These are phyloP conservation scores for Neofusicoccum laricinum DNA, from an alignment of 2,329 filamentous ascomycete genomes.

Conservation along the genomic window DNA sequence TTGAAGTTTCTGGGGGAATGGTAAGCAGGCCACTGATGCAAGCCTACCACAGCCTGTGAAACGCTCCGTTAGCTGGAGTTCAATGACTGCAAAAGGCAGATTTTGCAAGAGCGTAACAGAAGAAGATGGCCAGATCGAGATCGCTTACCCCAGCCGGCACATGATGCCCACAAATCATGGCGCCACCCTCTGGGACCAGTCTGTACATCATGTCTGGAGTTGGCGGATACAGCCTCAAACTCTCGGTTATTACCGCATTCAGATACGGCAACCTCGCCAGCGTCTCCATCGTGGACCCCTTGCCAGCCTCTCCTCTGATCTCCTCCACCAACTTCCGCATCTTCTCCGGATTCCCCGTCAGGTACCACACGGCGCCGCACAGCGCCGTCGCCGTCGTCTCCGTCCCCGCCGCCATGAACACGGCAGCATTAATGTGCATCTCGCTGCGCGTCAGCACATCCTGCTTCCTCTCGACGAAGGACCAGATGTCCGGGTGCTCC, in stretches of 20 bases:
- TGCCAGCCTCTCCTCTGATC: background rate
- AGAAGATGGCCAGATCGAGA: no score
- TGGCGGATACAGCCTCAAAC: slow-evolving; percentile 43
- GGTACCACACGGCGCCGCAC: slow-evolving; percentile 33
- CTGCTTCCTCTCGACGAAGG: background rate
- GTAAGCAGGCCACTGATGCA: slow-evolving; percentile 24
- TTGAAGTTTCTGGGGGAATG: slow-evolving; percentile 26
- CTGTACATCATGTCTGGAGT: slow-evolving; percentile 36
- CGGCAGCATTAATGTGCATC: slow-evolving; percentile 19
- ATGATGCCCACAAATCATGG: slow-evolving; percentile 22
- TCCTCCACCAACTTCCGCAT: background rate
- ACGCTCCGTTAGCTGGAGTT: slow-evolving; percentile 20
- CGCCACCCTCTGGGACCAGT: slow-evolving; percentile 27
- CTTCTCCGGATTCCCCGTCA: slow-evolving; percentile 24
- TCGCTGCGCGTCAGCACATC: background rate
- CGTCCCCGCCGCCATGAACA: slow-evolving; percentile 34
- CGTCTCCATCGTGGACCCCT: background rate
- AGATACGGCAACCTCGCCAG: background rate
- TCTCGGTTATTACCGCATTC: slow-evolving; percentile 37
- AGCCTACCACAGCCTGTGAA: background rate
- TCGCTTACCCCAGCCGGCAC: slow-evolving; percentile 19
- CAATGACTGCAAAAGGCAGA: background rate
- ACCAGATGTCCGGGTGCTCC: background rate
- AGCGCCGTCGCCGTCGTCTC: slow-evolving; percentile 42
- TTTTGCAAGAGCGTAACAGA: no score